phyloP scores from a whole-genome alignment of 129 eudicot species.

The Flaveria trinervia region DNA sequence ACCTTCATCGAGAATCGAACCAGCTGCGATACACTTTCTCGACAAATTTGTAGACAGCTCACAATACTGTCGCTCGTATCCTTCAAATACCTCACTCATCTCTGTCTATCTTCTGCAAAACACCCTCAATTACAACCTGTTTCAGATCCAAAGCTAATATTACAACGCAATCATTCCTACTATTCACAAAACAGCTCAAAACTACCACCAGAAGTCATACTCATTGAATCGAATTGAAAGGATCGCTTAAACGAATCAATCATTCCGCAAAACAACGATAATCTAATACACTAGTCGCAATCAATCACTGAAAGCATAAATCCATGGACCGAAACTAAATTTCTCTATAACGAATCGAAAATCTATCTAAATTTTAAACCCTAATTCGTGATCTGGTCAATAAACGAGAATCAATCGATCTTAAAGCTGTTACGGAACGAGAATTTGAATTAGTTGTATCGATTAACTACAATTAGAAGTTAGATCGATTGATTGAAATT shows the following conservation, averaged over 20 bases:
- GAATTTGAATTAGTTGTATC: slow-evolving; percentile 2
- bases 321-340: not conserved
- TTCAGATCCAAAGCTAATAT: slow-evolving; percentile 22
- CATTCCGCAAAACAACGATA: not conserved
- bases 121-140: slow-evolving; percentile 22
- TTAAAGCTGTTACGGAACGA: not conserved
- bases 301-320: slow-evolving; percentile 14
- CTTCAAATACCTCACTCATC: slow-evolving; percentile 92
- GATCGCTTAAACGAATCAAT: not conserved
- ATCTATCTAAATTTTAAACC: not conserved
- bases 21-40: slow-evolving; percentile 61
- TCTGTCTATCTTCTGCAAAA: slow-evolving; percentile 34
- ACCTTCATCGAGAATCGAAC: slow-evolving; percentile 71
- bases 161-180: slow-evolving; percentile 9
- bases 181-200: not conserved
- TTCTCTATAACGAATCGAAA: slow-evolving; percentile 1
- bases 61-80: slow-evolving; percentile 88
- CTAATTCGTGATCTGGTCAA: slow-evolving; percentile 25
- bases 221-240: slow-evolving; percentile 3
- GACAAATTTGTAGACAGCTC: slow-evolving; percentile 86
- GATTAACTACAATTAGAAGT: not conserved
- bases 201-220: not conserved
- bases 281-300: not conserved
- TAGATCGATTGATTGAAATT: slow-evolving; percentile 10
- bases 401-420: slow-evolving; percentile 18